Evolutionary conservation across 805 yeast species (phyloP).

Genomic region (Candida sithepensis): DNA sequence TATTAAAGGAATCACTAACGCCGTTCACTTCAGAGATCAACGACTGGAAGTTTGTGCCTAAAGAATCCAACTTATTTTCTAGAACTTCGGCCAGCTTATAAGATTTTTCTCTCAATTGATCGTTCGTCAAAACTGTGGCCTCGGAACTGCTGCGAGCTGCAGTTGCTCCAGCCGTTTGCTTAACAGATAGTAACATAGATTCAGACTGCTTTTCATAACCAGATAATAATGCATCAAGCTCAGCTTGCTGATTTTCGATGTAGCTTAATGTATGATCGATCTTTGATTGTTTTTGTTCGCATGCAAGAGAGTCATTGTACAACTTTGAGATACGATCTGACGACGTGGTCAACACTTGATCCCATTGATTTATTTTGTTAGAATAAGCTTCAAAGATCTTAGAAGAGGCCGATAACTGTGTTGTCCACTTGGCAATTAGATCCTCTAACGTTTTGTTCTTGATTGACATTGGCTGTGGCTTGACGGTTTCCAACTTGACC

Average conservation of each 20-base stretch:
- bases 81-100: conserved; percentile 82
- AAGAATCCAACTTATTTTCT: conserved; percentile 72
- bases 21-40: conserved; percentile 79
- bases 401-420: conserved; percentile 71
- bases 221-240: conserved; percentile 75
- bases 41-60: conserved; percentile 73
- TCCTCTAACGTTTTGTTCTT: conserved; percentile 93
- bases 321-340: conserved; percentile 80
- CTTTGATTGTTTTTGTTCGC: conserved; percentile 80
- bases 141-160: conserved; percentile 2
- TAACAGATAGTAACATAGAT: conserved; percentile 36
- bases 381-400: conserved; percentile 74
- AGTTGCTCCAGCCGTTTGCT: conserved; percentile 10
- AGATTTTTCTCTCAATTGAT: conserved; percentile 85
- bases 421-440: conserved; percentile 88
- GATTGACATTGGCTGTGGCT: conserved; percentile 68
- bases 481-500: conserved; percentile 48
- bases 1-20: conserved; percentile 76
- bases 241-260: conserved; percentile 89
- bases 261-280: conserved; percentile 85
- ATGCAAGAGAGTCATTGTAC: conserved; percentile 71
- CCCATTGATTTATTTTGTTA: conserved; percentile 78
- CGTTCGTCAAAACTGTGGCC: conserved; percentile 50
- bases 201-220: conserved; percentile 79
- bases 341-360: conserved; percentile 72